These are phyloP conservation scores for Rhodosporidiobolus sp. DNA, from an alignment of 768 basidiomycete species.

Conservation along the genomic window DNA sequence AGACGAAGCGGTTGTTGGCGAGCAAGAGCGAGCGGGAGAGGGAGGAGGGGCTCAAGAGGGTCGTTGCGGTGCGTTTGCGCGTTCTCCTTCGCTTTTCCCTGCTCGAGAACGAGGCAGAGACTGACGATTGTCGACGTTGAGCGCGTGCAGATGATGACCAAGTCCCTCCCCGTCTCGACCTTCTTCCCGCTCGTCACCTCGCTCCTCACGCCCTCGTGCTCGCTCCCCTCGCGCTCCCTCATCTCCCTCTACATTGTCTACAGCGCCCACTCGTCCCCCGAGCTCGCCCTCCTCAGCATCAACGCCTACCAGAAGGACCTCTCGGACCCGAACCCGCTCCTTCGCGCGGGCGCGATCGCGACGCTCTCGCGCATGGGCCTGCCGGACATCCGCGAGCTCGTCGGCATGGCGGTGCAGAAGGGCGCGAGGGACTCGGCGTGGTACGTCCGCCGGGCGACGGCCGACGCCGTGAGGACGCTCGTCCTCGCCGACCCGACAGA, in stretches of 20 bases:
- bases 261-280: conserved; percentile 88
- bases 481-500: conserved; percentile 59
- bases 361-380: conserved; percentile 90
- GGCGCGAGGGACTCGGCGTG: conserved; percentile 87
- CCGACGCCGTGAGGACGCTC: conserved; percentile 64
- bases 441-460: conserved; percentile 89
- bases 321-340: conserved; percentile 83
- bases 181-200: conserved; percentile 95
- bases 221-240: conserved; percentile 90
- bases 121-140: no score
- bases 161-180: conserved; percentile 81
- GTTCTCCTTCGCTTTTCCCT: neutral
- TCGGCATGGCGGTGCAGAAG: conserved; percentile 84
- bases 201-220: conserved; percentile 79
- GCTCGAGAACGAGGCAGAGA: no score
- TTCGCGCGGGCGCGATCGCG: conserved; percentile 91
- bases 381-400: conserved; percentile 77
- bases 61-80: conserved; percentile 71
- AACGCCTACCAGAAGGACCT: conserved; percentile 98
- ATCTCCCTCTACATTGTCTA: conserved; percentile 96
- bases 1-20: conserved; percentile 82
- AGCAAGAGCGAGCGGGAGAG: conserved; percentile 84
- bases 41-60: conserved; percentile 88
- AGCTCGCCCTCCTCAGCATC: conserved; percentile 89
- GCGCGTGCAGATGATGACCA: conserved; percentile 88